Evolutionary conservation across 2,329 filamentous ascomycete genomes (phyloP).

Genomic region (Tricladium varicosporioides): DNA sequence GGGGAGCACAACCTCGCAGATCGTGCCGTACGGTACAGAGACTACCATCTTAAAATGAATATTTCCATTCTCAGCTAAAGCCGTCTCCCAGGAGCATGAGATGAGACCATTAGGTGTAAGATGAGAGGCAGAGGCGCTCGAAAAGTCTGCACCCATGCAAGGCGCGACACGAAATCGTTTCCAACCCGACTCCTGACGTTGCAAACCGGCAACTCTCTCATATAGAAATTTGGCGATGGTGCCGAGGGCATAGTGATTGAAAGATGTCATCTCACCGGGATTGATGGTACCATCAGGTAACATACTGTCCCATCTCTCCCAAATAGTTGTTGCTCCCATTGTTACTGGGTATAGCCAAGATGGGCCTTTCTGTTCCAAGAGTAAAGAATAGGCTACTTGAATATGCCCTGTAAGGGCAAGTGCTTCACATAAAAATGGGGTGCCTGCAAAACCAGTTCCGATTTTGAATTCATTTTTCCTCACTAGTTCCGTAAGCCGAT

Average conservation of each 20-base stretch:
- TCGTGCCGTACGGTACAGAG: no score
- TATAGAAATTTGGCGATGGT: constrained; percentile 19
- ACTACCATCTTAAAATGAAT: no score
- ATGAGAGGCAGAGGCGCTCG: no score
- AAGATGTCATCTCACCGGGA: constrained; percentile 23
- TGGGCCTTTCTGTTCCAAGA: constrained; percentile 36
- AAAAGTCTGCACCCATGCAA: no score
- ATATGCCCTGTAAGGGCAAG: constrained; percentile 11
- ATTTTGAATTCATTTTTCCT: constrained; percentile 12
- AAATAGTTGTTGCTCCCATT: constrained; percentile 39
- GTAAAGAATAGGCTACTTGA: constrained; percentile 36
- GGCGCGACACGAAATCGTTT: no score
- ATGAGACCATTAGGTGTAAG: no score
- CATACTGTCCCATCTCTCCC: constrained; percentile 40
- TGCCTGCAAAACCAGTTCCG: constrained; percentile 31
- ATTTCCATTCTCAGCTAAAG: no score
- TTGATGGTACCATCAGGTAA: constrained; percentile 32
- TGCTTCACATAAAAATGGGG: constrained; percentile 20
- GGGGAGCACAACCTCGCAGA: no score
- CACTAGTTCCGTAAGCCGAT: not conserved
- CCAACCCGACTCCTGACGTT: no score
- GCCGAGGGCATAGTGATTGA: constrained; percentile 27
- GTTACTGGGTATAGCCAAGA: constrained; percentile 38
- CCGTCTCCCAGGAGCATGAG: no score
- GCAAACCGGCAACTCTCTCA: constrained; percentile 32